Conservation (phyloP, 805 yeast genomes). For the Teunomyces kruisii region DNA sequence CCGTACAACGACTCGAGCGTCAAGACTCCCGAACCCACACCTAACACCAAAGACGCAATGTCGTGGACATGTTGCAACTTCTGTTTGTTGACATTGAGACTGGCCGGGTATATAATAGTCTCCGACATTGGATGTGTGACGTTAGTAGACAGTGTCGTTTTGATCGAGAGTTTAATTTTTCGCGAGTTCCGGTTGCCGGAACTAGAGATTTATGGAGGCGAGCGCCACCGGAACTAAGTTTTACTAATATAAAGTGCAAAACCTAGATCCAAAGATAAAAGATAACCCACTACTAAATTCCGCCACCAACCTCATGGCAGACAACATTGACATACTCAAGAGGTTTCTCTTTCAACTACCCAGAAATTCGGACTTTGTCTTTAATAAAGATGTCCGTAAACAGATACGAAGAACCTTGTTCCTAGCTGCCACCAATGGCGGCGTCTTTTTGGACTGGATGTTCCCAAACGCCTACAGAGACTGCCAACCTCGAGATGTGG, state of each 20-base stretch:
- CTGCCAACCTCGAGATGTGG: background rate
- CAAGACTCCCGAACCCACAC: conserved; percentile 41
- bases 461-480: conserved; percentile 32
- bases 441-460: conserved; percentile 37
- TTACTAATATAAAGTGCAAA: background rate
- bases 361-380: conserved; percentile 26
- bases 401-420: conserved; percentile 44
- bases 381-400: conserved; percentile 25
- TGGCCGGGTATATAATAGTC: conserved; percentile 21
- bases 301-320: background rate
- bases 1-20: conserved; percentile 38
- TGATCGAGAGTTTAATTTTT: background rate
- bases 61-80: conserved; percentile 36
- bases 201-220: background rate
- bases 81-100: conserved; percentile 28
- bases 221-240: background rate
- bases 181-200: background rate
- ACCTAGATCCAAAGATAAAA: background rate
- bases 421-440: conserved; percentile 41
- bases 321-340: conserved; percentile 14
- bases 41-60: conserved; percentile 35
- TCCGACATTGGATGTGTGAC: conserved; percentile 6
- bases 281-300: background rate
- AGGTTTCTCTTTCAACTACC: conserved; percentile 43
- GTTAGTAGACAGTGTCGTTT: background rate